phyloP scores from a whole-genome alignment of 441 rosid species.

The Adansonia gregorii region DNA sequence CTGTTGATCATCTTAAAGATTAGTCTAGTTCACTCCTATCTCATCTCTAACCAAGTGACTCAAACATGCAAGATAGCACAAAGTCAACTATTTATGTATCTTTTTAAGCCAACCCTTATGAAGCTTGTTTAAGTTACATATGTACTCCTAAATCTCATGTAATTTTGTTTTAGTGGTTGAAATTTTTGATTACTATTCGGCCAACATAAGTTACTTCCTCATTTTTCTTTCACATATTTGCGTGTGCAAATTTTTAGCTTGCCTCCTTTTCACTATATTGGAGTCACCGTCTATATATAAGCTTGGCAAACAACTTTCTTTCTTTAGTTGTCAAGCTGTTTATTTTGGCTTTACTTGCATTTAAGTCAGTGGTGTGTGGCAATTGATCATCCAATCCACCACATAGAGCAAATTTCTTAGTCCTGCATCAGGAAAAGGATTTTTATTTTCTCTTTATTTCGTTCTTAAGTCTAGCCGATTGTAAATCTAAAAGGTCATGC shows the following conservation, averaged over 20 bases:
- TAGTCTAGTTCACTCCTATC: background rate
- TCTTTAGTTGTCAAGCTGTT: background rate
- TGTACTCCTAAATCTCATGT: background rate
- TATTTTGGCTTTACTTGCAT: background rate
- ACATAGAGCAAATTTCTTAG: background rate
- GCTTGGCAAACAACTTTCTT: background rate
- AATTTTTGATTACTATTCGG: background rate
- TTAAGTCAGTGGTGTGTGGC: background rate
- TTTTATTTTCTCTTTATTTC: background rate
- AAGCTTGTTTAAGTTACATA: slow-evolving; percentile 1
- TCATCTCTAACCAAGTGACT: slow-evolving; percentile 14
- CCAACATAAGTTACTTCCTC: background rate
- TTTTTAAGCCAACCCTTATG: background rate
- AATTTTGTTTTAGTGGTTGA: slow-evolving; percentile 10
- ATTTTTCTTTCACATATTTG: slow-evolving; percentile 10
- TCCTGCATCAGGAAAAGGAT: background rate
- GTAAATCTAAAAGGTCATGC: slow-evolving; percentile 16
- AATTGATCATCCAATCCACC: background rate
- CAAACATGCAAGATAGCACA: background rate
- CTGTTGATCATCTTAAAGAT: slow-evolving; percentile 3
- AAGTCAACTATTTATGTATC: background rate
- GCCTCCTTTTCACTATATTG: background rate
- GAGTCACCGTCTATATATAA: background rate
- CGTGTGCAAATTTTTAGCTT: background rate
- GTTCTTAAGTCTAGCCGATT: background rate